Percentiles rank a stretch among this genome's conserved stretches.
These are phyloP conservation scores for Ascochyta lentis DNA, from an alignment of 2,329 filamentous ascomycete species.

Conservation along the genomic window DNA sequence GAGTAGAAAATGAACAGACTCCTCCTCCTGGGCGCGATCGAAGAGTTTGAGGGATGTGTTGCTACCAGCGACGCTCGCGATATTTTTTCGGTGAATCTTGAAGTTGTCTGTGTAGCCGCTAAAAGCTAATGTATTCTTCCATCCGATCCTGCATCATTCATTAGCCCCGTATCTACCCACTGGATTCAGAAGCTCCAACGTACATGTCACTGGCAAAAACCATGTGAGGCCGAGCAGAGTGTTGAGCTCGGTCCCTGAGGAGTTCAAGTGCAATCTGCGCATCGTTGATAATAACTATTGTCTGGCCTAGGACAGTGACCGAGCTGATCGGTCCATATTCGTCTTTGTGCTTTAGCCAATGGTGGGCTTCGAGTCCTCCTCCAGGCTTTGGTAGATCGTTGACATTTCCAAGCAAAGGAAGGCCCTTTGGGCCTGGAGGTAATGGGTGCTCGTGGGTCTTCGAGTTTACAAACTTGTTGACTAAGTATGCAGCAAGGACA, in stretches of 20 bases:
- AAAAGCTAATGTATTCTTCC: conserved; percentile 32
- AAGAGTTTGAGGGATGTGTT: conserved; percentile 30
- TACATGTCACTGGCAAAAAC: conserved; percentile 38
- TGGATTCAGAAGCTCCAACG: not conserved
- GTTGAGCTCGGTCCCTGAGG: conserved; percentile 26
- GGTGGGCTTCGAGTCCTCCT: conserved; percentile 49
- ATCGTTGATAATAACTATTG: conserved; percentile 41
- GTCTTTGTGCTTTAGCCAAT: conserved; percentile 56
- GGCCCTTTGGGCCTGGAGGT: conserved; percentile 59
- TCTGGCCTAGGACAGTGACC: conserved; percentile 37
- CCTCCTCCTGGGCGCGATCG: conserved; percentile 38
- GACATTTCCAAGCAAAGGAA: conserved; percentile 60
- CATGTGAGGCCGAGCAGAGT: conserved; percentile 32
- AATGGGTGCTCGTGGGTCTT: conserved; percentile 36
- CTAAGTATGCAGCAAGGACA: conserved; percentile 18
- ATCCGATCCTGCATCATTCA: conserved; percentile 29
- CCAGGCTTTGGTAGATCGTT: conserved; percentile 53
- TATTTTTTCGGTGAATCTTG: conserved; percentile 35
- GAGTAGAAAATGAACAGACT: conserved; percentile 37
- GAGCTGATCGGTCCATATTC: conserved; percentile 43
- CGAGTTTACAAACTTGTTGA: conserved; percentile 14
- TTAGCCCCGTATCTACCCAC: not conserved
- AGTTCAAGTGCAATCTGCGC: conserved; percentile 35
- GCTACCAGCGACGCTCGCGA: conserved; percentile 35
- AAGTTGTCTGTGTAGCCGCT: conserved; percentile 30